phyloP scores from a whole-genome alignment of 257 asterid genomes.

The Datura wrightii region DNA sequence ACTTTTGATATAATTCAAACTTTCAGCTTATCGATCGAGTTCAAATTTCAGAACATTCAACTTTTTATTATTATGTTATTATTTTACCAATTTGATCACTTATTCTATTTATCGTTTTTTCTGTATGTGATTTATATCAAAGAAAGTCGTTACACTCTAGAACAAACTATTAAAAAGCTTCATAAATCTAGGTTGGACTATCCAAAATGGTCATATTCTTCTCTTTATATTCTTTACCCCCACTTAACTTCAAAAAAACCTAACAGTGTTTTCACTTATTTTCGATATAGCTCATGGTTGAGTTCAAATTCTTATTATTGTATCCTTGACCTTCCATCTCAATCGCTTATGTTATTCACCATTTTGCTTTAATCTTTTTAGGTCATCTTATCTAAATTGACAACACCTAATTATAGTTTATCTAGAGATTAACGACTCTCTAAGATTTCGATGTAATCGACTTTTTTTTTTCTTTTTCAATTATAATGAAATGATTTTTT shows the following conservation, averaged over 20 bases:
- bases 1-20: background rate
- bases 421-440: too few relatives aligned
- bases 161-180: too few relatives aligned
- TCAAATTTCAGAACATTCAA: background rate
- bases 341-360: background rate
- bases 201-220: background rate
- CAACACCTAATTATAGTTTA: background rate
- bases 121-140: background rate
- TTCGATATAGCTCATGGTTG: background rate
- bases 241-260: too few relatives aligned
- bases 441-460: too few relatives aligned
- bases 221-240: too few relatives aligned
- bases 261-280: too few relatives aligned
- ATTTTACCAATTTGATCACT: background rate
- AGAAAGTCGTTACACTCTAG: background rate
- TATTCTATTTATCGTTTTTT: background rate
- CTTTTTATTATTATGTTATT: background rate
- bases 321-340: background rate
- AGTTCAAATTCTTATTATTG: too few relatives aligned
- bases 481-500: too few relatives aligned
- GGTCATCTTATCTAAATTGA: background rate
- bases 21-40: background rate
- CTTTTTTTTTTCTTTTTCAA: too few relatives aligned
- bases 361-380: background rate
- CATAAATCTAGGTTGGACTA: background rate